Evolutionary conservation across 1,284 basidiomycete species (phyloP).

Genomic region (Rhodotorula glutinis): DNA sequence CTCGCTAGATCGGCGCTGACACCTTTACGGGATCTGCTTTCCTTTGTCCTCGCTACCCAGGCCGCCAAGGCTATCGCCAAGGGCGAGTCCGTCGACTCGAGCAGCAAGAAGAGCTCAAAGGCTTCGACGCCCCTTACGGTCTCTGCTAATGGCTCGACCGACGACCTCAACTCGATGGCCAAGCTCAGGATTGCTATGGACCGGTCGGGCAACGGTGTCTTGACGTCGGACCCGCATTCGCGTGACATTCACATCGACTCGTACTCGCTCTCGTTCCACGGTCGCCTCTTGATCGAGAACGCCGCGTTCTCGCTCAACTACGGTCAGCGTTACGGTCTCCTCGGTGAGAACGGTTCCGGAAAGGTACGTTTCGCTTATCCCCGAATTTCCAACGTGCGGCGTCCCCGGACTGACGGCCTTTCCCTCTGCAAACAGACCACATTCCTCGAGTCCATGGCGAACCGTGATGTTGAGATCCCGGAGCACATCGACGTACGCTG

Average conservation of each 20-base stretch:
- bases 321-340: conserved; percentile 87
- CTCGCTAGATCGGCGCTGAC: background rate
- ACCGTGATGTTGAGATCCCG: conserved; percentile 91
- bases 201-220: conserved; percentile 83
- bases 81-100: conserved; percentile 50
- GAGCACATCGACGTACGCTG: conserved; percentile 73
- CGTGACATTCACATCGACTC: conserved; percentile 97
- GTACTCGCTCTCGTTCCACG: conserved; percentile 96
- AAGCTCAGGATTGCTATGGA: conserved; percentile 84
- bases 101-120: conserved; percentile 56
- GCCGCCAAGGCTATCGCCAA: conserved; percentile 71
- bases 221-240: conserved; percentile 85
- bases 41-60: too few relatives aligned
- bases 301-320: conserved; percentile 92
- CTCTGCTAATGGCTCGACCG: conserved; percentile 44
- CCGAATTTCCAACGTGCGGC: background rate
- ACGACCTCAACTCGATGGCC: conserved; percentile 64
- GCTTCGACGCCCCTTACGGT: conserved; percentile 75
- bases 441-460: conserved; percentile 63
- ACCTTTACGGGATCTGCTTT: too few relatives aligned
- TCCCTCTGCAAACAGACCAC: conserved; percentile 48
- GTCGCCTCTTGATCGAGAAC: conserved; percentile 84
- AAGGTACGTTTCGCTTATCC: conserved; percentile 61
- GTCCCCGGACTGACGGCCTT: background rate
- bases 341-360: conserved; percentile 96